phyloP scores from a whole-genome alignment of 1,284 basidiomycete genomes.

The Trametes pubescens region DNA sequence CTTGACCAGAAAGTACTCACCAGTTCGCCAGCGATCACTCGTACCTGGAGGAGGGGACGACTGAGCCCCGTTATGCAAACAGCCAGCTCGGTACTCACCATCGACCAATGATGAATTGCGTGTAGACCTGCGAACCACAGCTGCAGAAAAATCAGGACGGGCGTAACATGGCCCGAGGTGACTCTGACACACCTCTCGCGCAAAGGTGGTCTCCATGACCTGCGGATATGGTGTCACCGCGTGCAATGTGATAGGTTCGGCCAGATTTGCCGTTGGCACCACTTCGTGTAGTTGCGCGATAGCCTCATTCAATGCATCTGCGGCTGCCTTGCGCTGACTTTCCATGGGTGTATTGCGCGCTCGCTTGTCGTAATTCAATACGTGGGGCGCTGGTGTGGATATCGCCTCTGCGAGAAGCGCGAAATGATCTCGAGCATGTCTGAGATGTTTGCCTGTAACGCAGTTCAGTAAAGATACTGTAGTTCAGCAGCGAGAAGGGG shows the following conservation, averaged over 20 bases:
- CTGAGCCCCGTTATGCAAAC: not conserved
- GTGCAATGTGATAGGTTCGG: slow-evolving; percentile 69
- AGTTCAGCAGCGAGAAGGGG: not conserved
- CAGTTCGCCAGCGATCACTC: slow-evolving; percentile 82
- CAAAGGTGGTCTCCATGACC: slow-evolving; percentile 78
- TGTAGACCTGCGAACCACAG: slow-evolving; percentile 89
- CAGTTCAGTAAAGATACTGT: not conserved
- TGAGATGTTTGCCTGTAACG: slow-evolving; percentile 75
- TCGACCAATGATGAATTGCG: slow-evolving; percentile 87
- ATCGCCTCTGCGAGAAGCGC: slow-evolving; percentile 67
- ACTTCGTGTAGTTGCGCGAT: slow-evolving; percentile 63
- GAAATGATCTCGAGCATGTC: slow-evolving; percentile 85
- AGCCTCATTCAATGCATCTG: slow-evolving; percentile 60
- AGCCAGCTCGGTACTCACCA: slow-evolving; percentile 55
- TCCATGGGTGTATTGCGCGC: slow-evolving; percentile 85
- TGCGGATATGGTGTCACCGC: slow-evolving; percentile 83
- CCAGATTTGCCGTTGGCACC: slow-evolving; percentile 56
- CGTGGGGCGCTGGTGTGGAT: slow-evolving; percentile 56
- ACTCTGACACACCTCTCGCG: slow-evolving; percentile 68
- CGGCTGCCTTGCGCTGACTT: slow-evolving; percentile 65
- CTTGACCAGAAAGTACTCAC: slow-evolving; percentile 49
- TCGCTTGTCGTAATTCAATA: slow-evolving; percentile 78
- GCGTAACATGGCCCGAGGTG: too few relatives aligned
- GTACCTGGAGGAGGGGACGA: slow-evolving; percentile 55
- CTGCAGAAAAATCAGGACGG: slow-evolving; percentile 45